phyloP scores from a whole-genome alignment of 176 grass and related monocot genomes.

The Coix lacrymajobi region DNA sequence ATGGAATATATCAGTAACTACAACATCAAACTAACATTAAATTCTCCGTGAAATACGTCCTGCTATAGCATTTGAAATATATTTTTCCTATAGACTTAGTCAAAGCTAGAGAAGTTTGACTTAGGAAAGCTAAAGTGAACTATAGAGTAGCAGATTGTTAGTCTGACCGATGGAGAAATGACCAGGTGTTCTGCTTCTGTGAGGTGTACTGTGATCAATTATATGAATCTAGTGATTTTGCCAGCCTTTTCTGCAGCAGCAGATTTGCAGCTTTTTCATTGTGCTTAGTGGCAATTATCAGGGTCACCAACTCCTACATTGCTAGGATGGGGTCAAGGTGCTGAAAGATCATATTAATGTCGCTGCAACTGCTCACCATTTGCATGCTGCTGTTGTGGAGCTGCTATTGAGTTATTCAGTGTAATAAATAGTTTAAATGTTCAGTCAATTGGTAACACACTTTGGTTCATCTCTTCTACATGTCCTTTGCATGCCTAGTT shows the following conservation, averaged over 20 bases:
- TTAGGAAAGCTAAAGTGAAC: not conserved
- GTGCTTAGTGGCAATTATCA: slow-evolving; percentile 53
- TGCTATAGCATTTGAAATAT: not conserved
- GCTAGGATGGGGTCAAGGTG: slow-evolving; percentile 44
- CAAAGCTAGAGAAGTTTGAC: not conserved
- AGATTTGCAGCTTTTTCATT: slow-evolving; percentile 51
- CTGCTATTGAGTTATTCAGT: slow-evolving; percentile 24
- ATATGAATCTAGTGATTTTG: slow-evolving; percentile 48
- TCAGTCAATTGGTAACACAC: not conserved
- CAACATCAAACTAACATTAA: not conserved
- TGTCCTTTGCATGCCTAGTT: slow-evolving; percentile 16
- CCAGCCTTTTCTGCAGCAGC: slow-evolving; percentile 50
- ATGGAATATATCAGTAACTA: not conserved
- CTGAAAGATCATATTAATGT: slow-evolving; percentile 36
- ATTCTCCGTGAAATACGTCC: not conserved
- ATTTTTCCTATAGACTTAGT: not conserved
- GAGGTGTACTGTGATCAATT: slow-evolving; percentile 57
- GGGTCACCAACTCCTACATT: slow-evolving; percentile 47
- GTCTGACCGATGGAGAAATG: not conserved
- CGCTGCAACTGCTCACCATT: slow-evolving; percentile 21
- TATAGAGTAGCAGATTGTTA: slow-evolving; percentile 1
- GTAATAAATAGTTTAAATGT: slow-evolving; percentile 27
- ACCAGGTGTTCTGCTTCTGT: slow-evolving; percentile 34
- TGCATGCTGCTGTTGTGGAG: slow-evolving; percentile 25
- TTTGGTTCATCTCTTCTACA: slow-evolving; percentile 20